phyloP scores from a whole-genome alignment of 1,139 yeast genomes.

The Sugiyamaella neomexicana region DNA sequence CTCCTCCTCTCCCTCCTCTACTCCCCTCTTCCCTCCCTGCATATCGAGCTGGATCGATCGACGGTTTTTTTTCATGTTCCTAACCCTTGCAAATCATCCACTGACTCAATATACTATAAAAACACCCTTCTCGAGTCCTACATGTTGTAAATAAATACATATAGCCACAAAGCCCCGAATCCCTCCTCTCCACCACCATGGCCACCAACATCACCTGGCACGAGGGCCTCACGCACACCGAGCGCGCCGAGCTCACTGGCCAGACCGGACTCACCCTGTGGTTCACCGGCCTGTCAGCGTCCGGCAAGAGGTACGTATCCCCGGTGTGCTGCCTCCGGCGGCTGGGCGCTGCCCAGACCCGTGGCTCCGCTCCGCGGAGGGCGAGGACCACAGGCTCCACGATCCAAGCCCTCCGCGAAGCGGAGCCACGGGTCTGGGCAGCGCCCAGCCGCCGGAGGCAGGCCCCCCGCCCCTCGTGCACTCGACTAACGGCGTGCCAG shows the following conservation, averaged over 20 bases:
- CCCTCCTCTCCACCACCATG: constrained; percentile 51
- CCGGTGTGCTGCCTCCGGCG: not conserved
- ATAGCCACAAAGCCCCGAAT: not conserved
- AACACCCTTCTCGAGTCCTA: not conserved
- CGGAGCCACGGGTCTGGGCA: not conserved
- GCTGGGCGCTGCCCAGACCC: not conserved
- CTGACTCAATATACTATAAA: constrained; percentile 6
- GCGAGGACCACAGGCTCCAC: not conserved
- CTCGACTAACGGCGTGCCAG: constrained; percentile 36
- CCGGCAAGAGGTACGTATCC: constrained; percentile 62
- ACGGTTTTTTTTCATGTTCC: constrained; percentile 13
- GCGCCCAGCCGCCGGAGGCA: not conserved
- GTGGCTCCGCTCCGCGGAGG: not conserved
- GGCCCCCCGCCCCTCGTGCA: not conserved
- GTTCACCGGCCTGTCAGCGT: constrained; percentile 94
- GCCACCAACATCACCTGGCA: constrained; percentile 98
- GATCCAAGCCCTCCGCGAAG: not conserved
- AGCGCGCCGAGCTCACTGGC: constrained; percentile 67
- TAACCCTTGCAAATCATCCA: constrained; percentile 10
- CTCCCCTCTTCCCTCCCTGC: too few species aligned
- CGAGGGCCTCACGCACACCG: constrained; percentile 78
- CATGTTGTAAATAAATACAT: constrained; percentile 8
- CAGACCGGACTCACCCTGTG: constrained; percentile 90
- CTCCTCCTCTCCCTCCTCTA: too few species aligned
- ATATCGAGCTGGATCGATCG: not conserved